Evolutionary conservation across 768 basidiomycete genomes (phyloP), one percentile per base, ranked within the genome.

Genomic region (Mycena sanguinolenta): DNA sequence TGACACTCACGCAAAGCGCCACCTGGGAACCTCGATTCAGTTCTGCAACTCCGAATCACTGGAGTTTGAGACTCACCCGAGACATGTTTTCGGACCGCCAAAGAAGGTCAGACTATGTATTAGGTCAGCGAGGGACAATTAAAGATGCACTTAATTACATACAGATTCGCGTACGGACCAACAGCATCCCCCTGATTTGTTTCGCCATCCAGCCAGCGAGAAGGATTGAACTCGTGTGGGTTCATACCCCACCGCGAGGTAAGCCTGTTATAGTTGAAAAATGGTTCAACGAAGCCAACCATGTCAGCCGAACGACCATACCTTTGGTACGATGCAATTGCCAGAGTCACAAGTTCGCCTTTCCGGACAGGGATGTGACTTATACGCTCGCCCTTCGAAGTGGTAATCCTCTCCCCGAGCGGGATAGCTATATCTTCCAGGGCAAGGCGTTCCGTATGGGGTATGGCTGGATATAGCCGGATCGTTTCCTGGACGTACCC

Each of bases 81-180:
- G 50, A 52, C 50, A 52, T 52, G 14, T 52, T 27, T 16, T 9
- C 25, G 50, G 50, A 27, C 50, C 50, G 27, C 50, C 50, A 16
- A 52, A 28, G 27, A 52, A 52, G 25, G 8, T 52, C 19, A 52
- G 50, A 52, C 50, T 52, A 52, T 16, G 50, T 27, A 14, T 28
- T 28, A 14, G 12, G 50, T 52, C 25, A 52, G 27, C 27, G 16
- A 52, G 2, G 27, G 27, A 52, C 6, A 52, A 9, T 13, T 12
- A 6, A 14, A 13, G 13, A 52, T 12, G 25, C 36, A 39, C 27
- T 14, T 9, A 52, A 14, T 17, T 6, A 53, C 69, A 16, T 21
- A 70, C 69, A 70, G 39, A 46, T 70, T 65, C 7, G 69, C 69
- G 52, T 70, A 70, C 16, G n/a, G n/a, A n/a, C n/a, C n/a, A n/a